Conservation (phyloP, 2,329 filamentous ascomycete species). For the Phialophora macrospora region DNA sequence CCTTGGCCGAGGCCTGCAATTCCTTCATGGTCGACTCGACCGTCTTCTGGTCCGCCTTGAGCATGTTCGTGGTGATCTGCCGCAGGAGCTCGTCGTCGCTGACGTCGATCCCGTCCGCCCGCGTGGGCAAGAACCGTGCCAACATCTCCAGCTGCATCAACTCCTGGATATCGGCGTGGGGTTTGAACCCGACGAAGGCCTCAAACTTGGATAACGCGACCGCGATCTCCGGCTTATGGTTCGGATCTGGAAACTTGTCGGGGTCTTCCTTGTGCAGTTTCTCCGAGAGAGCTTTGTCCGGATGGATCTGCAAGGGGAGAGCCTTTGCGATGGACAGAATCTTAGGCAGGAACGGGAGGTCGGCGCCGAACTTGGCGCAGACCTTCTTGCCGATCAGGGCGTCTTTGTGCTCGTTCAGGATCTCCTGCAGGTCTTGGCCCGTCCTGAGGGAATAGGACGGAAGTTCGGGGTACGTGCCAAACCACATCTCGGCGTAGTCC, state of each 20-base stretch:
- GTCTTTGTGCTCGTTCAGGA: slow-evolving; percentile 66
- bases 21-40: slow-evolving; percentile 60
- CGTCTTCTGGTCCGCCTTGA: slow-evolving; percentile 58
- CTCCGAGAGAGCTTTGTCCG: slow-evolving; percentile 69
- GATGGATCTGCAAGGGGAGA: slow-evolving; percentile 75
- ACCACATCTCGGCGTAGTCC: slow-evolving; percentile 74
- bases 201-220: slow-evolving; percentile 73
- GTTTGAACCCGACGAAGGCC: slow-evolving; percentile 76
- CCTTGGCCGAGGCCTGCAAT: slow-evolving; percentile 56
- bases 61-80: slow-evolving; percentile 60
- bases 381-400: slow-evolving; percentile 67
- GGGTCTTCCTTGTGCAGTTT: slow-evolving; percentile 69
- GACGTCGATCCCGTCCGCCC: slow-evolving; percentile 51
- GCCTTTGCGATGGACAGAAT: slow-evolving; percentile 77
- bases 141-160: slow-evolving; percentile 63
- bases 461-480: slow-evolving; percentile 74
- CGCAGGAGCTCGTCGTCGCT: slow-evolving; percentile 62
- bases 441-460: slow-evolving; percentile 68
- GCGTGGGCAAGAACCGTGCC: slow-evolving; percentile 57
- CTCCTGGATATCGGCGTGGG: slow-evolving; percentile 62
- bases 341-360: slow-evolving; percentile 75
- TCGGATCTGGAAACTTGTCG: slow-evolving; percentile 69
- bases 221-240: slow-evolving; percentile 82
- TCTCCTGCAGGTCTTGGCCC: slow-evolving; percentile 67
- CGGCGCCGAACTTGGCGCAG: slow-evolving; percentile 64